phyloP scores from a whole-genome alignment of 305 asterid genomes.

The Solanum aculeatissimum region DNA sequence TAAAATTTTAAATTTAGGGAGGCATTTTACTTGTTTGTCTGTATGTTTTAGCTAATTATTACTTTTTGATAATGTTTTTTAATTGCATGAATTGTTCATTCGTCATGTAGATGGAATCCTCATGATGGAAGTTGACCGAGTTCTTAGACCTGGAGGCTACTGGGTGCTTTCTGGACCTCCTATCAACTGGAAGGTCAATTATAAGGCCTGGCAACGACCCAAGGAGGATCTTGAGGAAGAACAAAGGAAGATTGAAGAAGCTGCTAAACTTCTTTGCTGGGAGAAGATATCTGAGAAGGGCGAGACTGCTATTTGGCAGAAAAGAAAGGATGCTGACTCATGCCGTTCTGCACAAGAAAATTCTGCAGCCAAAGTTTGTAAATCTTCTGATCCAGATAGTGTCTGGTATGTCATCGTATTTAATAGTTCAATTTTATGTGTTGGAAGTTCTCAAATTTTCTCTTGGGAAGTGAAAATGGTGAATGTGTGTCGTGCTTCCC shows the following conservation, averaged over 20 bases:
- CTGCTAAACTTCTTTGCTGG: slow-evolving; percentile 93
- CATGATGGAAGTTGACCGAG: slow-evolving; percentile 97
- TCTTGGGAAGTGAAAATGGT: not conserved
- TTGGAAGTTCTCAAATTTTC: not conserved
- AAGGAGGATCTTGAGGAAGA: slow-evolving; percentile 85
- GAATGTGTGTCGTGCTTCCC: not conserved
- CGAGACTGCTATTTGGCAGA: slow-evolving; percentile 91
- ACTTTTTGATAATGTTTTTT: not conserved
- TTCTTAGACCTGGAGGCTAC: slow-evolving; percentile 94
- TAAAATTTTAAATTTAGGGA: not conserved
- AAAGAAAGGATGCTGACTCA: slow-evolving; percentile 64
- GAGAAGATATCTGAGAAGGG: slow-evolving; percentile 80
- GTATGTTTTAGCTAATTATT: not conserved
- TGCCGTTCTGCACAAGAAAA: slow-evolving; percentile 72
- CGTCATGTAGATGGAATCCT: slow-evolving; percentile 65
- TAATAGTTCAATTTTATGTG: not conserved
- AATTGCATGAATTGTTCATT: slow-evolving; percentile 3
- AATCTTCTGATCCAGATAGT: slow-evolving; percentile 56
- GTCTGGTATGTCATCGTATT: slow-evolving; percentile 47
- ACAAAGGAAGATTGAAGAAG: slow-evolving; percentile 84
- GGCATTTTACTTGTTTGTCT: not conserved
- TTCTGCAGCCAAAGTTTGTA: slow-evolving; percentile 54
- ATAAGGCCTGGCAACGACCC: slow-evolving; percentile 89
- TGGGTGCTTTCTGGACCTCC: slow-evolving; percentile 99
- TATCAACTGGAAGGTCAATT: slow-evolving; percentile 69